Conservation (phyloP, 306 rosid species). For the Prunus mira region DNA sequence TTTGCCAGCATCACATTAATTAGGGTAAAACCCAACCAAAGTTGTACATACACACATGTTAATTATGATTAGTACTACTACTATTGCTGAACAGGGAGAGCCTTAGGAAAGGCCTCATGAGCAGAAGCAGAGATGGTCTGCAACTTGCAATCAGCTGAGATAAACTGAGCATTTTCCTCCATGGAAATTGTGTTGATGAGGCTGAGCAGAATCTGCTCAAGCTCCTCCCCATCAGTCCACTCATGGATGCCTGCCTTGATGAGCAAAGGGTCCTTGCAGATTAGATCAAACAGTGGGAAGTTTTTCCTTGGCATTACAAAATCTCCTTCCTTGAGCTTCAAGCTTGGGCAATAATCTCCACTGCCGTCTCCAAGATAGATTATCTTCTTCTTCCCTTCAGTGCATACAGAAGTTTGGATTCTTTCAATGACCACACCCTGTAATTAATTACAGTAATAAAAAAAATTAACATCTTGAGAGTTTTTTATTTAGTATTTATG, state of each 20-base stretch:
- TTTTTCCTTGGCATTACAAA: conserved; percentile 33
- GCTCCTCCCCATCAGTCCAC: conserved; percentile 33
- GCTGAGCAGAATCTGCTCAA: conserved; percentile 20
- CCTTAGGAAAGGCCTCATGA: conserved; percentile 40
- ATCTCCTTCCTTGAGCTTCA: conserved; percentile 30
- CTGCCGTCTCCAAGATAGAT: conserved; percentile 32
- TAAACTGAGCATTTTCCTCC: conserved; percentile 5
- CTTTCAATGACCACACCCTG: conserved; percentile 25
- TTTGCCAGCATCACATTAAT: not conserved
- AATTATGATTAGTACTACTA: not conserved
- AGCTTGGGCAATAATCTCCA: conserved; percentile 38
- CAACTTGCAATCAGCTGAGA: conserved; percentile 42
- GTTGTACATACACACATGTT: not conserved
- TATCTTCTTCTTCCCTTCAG: conserved; percentile 19
- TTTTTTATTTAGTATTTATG: not conserved
- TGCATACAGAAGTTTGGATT: conserved; percentile 14
- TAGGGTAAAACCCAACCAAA: not conserved
- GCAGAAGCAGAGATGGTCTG: conserved; percentile 32
- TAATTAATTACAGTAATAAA: not conserved
- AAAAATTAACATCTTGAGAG: not conserved
- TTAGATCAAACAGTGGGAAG: conserved; percentile 25
- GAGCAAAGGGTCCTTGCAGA: conserved; percentile 23
- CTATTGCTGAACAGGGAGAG: conserved; percentile 40
- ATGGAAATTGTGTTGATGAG: conserved; percentile 17
- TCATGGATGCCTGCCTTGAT: conserved; percentile 27